Conservation (phyloP, 2,329 filamentous ascomycete genomes). For the Fulvia fulva region DNA sequence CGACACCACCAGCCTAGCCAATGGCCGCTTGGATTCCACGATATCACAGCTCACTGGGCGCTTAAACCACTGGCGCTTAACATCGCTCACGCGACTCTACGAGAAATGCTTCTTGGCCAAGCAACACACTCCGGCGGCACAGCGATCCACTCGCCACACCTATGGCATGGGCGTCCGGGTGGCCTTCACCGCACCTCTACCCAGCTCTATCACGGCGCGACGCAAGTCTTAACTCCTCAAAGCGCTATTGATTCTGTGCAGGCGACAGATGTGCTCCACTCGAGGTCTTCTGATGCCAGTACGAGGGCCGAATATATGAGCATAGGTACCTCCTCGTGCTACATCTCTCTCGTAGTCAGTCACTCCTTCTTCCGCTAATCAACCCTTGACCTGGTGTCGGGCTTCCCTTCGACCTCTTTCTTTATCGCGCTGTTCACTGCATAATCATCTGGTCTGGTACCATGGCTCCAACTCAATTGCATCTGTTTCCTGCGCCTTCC, state of each 20-base stretch:
- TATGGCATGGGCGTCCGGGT: slow-evolving; percentile 5
- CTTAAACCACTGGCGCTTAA: slow-evolving; percentile 25
- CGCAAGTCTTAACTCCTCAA: slow-evolving; percentile 1
- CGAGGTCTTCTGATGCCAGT: neutral
- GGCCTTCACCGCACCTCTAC: slow-evolving; percentile 9
- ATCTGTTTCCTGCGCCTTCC: slow-evolving; percentile 18
- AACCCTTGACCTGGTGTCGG: slow-evolving; percentile 8
- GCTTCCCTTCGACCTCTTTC: slow-evolving; percentile 1
- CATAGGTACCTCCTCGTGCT: slow-evolving; percentile 11
- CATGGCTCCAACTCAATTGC: slow-evolving; percentile 21
- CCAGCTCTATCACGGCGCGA: slow-evolving; percentile 6
- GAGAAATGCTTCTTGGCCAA: slow-evolving; percentile 10
- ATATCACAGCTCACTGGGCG: slow-evolving; percentile 12
- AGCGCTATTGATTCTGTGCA: slow-evolving; percentile 12
- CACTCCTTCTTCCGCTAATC: slow-evolving; percentile 4
- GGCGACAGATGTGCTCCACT: neutral
- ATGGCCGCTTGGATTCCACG: no score
- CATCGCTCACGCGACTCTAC: slow-evolving; percentile 5
- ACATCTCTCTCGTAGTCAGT: slow-evolving; percentile 2
- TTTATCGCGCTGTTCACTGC: neutral
- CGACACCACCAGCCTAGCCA: neutral
- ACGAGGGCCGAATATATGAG: slow-evolving; percentile 9
- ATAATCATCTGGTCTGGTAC: slow-evolving; percentile 15
- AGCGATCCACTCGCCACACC: slow-evolving; percentile 25
- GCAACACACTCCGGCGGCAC: slow-evolving; percentile 19